Base-by-base conservation (phyloP, 306 rosid species). In the Quercus ilex region DNA sequence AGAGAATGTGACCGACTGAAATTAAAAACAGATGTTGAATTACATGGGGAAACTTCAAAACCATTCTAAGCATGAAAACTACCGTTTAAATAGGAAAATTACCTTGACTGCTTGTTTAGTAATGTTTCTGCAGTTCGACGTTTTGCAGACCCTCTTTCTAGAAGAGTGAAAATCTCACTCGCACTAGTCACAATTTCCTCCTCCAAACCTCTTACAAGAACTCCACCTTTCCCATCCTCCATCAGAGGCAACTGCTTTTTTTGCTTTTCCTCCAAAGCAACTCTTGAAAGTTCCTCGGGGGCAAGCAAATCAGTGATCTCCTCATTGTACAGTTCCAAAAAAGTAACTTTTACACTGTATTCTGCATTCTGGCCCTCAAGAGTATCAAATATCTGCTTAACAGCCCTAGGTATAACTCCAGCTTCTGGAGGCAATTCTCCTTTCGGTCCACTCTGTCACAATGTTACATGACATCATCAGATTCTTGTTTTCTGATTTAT, bases 191-290 rank as follows among this genome's bases (percentile, higher is more conserved):
- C 98, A 80, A 94, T 92, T 83, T 92, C 97, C 74, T 92, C 97
- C 81, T 92, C 98, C 59, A 94, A 84, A 55, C 98, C 98, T 85
- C 97, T 86, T 2, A 94, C 98, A 17, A 94, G 97, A 77, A 94
- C 98, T 65, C 98, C 98, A 68, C 98, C 97, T 87, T 94, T 94
- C 41, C 98, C 98, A 84, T 94, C 97, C 85, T 94, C 98, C 98
- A 94, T 94, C 6, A 94, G 84, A 73, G 98, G 98, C 76, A 94
- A 87, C 89, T 85, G 97, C 84, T 92, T 94, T 30, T 88, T 94
- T 70, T 91, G 96, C 91, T 91, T 94, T 62, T 94, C 98, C 86
- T 94, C 98, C 85, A 78, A 77, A 74, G 77, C 58, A 77, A 77
- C 91, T 74, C 90, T 91, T 4, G 91, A 88, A 67, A 94, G 53